Conservation (phyloP, 768 basidiomycete species). For the Naganishia vishniacii region DNA sequence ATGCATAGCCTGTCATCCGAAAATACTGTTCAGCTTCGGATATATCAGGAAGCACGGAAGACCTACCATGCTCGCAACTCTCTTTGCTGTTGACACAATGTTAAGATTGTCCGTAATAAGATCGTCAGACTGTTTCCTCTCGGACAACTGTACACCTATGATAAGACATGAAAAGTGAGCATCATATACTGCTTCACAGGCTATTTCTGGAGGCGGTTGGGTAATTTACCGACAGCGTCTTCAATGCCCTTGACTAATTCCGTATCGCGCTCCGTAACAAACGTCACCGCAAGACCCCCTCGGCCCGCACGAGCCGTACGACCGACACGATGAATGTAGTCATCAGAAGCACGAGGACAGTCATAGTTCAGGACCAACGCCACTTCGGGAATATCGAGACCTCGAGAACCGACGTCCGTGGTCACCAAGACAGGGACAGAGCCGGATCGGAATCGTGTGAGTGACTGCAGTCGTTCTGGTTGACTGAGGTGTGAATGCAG, state of each 20-base stretch:
- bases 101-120: conserved; percentile 80
- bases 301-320: conserved; percentile 84
- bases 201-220: background rate
- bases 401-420: conserved; percentile 91
- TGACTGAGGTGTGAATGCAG: conserved; percentile 92
- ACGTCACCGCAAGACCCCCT: conserved; percentile 83
- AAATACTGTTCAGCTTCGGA: background rate
- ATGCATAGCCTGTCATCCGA: conserved; percentile 54
- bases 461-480: conserved; percentile 72
- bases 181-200: background rate
- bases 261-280: conserved; percentile 90
- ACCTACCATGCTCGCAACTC: conserved; percentile 85
- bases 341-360: conserved; percentile 71
- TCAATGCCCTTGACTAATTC: conserved; percentile 77
- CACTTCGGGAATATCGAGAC: conserved; percentile 92
- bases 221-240: conserved; percentile 68
- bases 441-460: conserved; percentile 78
- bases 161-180: background rate
- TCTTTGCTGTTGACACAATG: conserved; percentile 82
- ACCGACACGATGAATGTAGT: conserved; percentile 94
- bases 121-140: conserved; percentile 70
- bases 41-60: background rate
- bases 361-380: conserved; percentile 98
- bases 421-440: conserved; percentile 86
- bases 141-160: conserved; percentile 68